phyloP scores from a whole-genome alignment of 2,329 filamentous ascomycete genomes.

The Neopestalotiopsis clavispora region DNA sequence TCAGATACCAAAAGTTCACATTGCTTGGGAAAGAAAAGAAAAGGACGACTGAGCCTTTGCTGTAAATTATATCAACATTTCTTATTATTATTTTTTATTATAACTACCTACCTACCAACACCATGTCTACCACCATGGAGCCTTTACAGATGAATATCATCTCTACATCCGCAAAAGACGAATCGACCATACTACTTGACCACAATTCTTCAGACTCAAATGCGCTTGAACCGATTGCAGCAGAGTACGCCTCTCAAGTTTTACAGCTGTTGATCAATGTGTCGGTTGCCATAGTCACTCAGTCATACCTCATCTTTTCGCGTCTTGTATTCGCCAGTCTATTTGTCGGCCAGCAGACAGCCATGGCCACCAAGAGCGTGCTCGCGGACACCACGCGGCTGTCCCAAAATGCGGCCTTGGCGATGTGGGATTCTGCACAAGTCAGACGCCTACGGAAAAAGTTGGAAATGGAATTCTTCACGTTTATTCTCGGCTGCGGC shows the following conservation, averaged over 20 bases:
- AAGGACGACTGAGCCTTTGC: neutral
- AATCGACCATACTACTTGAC: constrained; percentile 31
- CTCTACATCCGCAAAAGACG: constrained; percentile 42
- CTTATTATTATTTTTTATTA: neutral
- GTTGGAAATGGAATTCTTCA: constrained; percentile 56
- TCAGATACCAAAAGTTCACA: neutral
- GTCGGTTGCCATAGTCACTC: constrained; percentile 37
- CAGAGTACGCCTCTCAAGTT: constrained; percentile 39
- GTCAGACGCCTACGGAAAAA: constrained; percentile 46
- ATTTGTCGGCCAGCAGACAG: constrained; percentile 34
- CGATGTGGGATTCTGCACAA: constrained; percentile 41
- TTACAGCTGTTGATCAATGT: constrained; percentile 39
- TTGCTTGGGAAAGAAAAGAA: neutral
- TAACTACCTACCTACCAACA: neutral
- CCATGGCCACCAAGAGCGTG: constrained; percentile 31
- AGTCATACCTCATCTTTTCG: constrained; percentile 36
- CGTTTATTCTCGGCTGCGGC: constrained; percentile 53
- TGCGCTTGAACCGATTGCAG: constrained; percentile 39
- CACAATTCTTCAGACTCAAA: constrained; percentile 38
- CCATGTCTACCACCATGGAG: constrained; percentile 1
- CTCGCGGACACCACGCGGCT: constrained; percentile 14
- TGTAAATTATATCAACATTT: neutral
- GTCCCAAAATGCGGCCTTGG: constrained; percentile 27
- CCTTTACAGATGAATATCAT: constrained; percentile 41
- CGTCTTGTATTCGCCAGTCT: constrained; percentile 34